These are phyloP conservation scores for Orbilia ellipsospora DNA, from an alignment of 2,329 filamentous ascomycete genomes.

Conservation along the genomic window DNA sequence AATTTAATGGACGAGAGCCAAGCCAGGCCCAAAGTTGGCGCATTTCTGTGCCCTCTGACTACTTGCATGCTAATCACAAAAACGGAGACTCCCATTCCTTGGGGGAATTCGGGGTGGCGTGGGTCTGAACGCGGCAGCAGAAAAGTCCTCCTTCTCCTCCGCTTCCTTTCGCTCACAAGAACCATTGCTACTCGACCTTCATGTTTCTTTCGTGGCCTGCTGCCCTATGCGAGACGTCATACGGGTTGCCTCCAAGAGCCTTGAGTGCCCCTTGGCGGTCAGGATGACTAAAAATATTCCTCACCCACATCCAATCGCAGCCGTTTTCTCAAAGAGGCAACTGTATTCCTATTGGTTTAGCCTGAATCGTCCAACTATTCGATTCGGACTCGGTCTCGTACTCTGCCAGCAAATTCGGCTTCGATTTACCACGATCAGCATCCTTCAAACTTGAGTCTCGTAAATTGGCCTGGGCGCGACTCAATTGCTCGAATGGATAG, in stretches of 20 bases:
- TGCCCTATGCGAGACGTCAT: slow-evolving; percentile 29
- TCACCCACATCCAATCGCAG: slow-evolving; percentile 19
- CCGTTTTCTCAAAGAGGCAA: slow-evolving; percentile 7
- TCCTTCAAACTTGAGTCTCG: not conserved
- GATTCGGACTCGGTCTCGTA: not conserved
- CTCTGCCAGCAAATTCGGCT: not conserved
- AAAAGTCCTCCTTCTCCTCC: not conserved
- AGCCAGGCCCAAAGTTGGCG: no score
- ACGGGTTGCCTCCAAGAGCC: slow-evolving; percentile 22
- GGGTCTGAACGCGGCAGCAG: no score
- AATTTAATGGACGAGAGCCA: not conserved
- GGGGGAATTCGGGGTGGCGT: no score
- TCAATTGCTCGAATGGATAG: no score
- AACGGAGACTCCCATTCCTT: no score
- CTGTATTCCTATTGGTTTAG: slow-evolving; percentile 11
- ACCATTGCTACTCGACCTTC: not conserved
- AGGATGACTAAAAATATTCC: slow-evolving; percentile 45
- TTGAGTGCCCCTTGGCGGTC: slow-evolving; percentile 33
- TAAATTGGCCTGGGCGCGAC: no score
- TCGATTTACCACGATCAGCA: slow-evolving; percentile 17
- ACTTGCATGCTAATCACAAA: no score
- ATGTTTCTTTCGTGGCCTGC: not conserved
- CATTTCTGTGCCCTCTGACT: not conserved
- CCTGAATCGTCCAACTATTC: not conserved
- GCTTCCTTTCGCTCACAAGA: not conserved